A percentile compares a stretch with the other conserved stretches of the same genome.
Conservation (phyloP, 2,329 filamentous ascomycete species). For the Penicillium crustosum region DNA sequence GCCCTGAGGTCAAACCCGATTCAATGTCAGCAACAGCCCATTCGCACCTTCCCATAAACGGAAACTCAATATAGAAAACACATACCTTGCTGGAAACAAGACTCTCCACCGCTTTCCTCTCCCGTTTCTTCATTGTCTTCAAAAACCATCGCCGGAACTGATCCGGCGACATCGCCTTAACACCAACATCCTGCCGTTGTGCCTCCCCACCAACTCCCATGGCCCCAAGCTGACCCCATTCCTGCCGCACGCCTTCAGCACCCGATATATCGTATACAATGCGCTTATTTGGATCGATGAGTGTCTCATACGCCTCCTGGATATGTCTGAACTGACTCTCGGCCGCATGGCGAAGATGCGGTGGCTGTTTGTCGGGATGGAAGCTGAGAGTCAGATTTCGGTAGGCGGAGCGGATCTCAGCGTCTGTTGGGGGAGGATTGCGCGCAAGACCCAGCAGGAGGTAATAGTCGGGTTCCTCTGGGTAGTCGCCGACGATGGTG, state of each 20-base stretch:
- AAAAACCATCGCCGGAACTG: conserved; percentile 46
- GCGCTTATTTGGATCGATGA: conserved; percentile 44
- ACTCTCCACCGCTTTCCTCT: conserved; percentile 38
- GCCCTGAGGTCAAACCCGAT: conserved; percentile 23
- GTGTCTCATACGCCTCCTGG: conserved; percentile 44
- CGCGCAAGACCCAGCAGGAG: conserved; percentile 42
- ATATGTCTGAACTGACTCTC: conserved; percentile 41
- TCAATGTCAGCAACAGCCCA: conserved; percentile 11
- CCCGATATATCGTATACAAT: conserved; percentile 46
- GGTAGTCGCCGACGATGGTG: conserved; percentile 29
- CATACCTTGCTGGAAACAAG: conserved; percentile 41
- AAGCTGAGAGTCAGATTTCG: conserved; percentile 45
- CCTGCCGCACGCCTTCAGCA: conserved; percentile 40
- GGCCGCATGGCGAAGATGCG: conserved; percentile 39
- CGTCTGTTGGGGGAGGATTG: conserved; percentile 41
- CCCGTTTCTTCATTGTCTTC: conserved; percentile 41
- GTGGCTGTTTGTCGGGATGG: conserved; percentile 48
- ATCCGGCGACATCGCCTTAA: conserved; percentile 38
- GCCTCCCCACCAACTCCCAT: conserved; percentile 36
- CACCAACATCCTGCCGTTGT: conserved; percentile 35
- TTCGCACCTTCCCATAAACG: neutral
- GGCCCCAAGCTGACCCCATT: conserved; percentile 37
- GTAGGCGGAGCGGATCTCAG: conserved; percentile 47
- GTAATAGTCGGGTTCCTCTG: conserved; percentile 44
- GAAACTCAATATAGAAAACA: conserved; percentile 3